A percentile compares a stretch with the other conserved stretches of the same genome.
phyloP scores from a whole-genome alignment of 179 eudicot genomes.

The Heliamphora pulchella region DNA sequence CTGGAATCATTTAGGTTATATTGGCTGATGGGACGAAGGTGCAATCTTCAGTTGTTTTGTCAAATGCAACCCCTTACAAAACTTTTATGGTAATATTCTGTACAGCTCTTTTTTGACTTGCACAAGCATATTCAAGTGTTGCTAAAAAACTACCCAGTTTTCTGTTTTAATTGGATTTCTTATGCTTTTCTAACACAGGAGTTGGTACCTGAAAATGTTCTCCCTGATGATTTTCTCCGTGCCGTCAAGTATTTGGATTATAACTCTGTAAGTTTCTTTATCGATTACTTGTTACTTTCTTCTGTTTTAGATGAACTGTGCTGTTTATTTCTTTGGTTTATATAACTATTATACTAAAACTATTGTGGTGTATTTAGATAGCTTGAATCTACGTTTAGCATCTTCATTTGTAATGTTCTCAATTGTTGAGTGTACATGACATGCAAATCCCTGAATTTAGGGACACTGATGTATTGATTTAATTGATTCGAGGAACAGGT shows the following conservation, averaged over 20 bases:
- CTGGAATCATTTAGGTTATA: conserved; percentile 45
- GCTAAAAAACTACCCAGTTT: not conserved
- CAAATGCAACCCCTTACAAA: conserved; percentile 87
- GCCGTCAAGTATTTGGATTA: conserved; percentile 63
- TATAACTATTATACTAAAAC: not conserved
- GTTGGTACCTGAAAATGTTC: conserved; percentile 54
- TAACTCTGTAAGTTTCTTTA: conserved; percentile 59
- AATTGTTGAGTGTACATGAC: not conserved
- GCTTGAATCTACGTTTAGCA: not conserved
- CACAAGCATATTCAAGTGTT: not conserved
- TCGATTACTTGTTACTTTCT: conserved; percentile 1
- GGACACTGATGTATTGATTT: not conserved
- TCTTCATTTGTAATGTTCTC: not conserved
- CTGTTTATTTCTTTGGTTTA: not conserved
- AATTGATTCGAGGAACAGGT: not conserved
- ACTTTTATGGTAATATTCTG: conserved; percentile 68
- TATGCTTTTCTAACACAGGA: conserved; percentile 46
- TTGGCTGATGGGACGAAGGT: conserved; percentile 75
- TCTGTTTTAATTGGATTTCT: not conserved
- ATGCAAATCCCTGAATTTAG: not conserved
- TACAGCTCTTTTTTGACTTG: not conserved
- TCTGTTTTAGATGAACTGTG: not conserved
- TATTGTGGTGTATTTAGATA: not conserved
- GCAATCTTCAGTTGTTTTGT: conserved; percentile 70
- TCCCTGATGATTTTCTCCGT: conserved; percentile 60